Percentiles rank a stretch among this genome's conserved stretches.
These are phyloP conservation scores for Leptographium procerum DNA, from an alignment of 2,329 filamentous ascomycete genomes.

Conservation along the genomic window DNA sequence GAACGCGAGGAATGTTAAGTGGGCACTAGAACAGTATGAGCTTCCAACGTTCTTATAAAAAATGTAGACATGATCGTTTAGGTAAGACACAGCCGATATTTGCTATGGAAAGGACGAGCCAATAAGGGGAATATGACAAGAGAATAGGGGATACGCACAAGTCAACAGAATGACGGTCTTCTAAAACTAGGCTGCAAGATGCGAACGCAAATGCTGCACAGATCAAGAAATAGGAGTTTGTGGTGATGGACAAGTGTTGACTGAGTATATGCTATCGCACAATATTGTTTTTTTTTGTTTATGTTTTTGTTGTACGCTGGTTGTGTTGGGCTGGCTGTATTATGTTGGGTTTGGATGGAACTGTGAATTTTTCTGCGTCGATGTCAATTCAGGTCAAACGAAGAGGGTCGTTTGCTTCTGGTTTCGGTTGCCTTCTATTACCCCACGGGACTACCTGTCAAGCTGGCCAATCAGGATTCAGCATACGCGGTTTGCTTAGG, in stretches of 20 bases:
- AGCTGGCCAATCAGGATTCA: slow-evolving; percentile 9
- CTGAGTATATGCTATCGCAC: background rate
- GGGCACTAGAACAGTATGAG: background rate
- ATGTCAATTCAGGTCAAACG: background rate
- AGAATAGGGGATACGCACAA: background rate
- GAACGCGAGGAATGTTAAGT: background rate
- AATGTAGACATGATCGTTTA: background rate
- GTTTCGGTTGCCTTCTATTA: slow-evolving; percentile 12
- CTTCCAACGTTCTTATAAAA: background rate
- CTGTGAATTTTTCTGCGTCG: background rate
- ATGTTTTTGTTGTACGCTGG: too few relatives aligned
- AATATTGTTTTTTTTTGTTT: background rate
- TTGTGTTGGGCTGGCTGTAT: background rate
- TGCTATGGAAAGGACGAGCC: background rate
- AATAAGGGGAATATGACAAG: background rate
- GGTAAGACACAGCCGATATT: background rate
- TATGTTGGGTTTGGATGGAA: background rate
- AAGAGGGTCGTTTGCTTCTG: background rate
- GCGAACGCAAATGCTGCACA: background rate
- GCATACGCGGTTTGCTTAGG: background rate
- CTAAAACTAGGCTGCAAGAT: background rate
- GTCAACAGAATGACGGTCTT: background rate
- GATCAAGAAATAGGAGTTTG: background rate
- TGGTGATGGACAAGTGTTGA: background rate
- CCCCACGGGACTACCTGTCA: slow-evolving; percentile 8